Conservation (phyloP, 225 moss, liverwort and hornwort species). For the Pseudoscleropodium purum region DNA sequence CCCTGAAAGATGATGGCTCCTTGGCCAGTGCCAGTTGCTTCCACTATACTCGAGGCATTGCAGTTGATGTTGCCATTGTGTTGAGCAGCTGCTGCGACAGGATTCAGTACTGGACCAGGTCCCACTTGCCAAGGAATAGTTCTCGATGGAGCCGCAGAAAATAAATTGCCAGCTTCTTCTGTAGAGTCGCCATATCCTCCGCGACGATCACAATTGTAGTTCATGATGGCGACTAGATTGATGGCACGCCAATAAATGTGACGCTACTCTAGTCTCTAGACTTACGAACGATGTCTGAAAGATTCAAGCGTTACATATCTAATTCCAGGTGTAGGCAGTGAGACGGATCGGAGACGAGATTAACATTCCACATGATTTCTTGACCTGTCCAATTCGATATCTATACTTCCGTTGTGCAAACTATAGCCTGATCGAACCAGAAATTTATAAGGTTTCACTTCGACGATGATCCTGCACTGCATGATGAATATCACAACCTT, state of each 20-base stretch:
- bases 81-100: not conserved
- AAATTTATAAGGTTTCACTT: not conserved
- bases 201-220: slow-evolving; percentile 18
- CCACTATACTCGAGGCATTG: not conserved
- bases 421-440: not conserved
- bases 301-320: not conserved
- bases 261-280: not conserved
- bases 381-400: not conserved
- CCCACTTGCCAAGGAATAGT: slow-evolving; percentile 24
- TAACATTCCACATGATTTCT: not conserved
- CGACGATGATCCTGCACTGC: not conserved
- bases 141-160: slow-evolving; percentile 1
- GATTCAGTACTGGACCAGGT: not conserved
- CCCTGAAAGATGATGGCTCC: slow-evolving; percentile 32
- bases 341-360: not conserved
- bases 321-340: not conserved
- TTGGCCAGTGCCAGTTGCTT: slow-evolving; percentile 1
- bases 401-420: not conserved
- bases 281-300: not conserved
- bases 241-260: not conserved
- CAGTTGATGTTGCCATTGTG: not conserved
- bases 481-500: not conserved
- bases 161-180: slow-evolving; percentile 24
- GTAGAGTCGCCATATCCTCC: slow-evolving; percentile 38
- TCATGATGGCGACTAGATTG: slow-evolving; percentile 1